Base-by-base conservation (phyloP, 1,284 basidiomycete species). In the Thecaphora thlaspeos region DNA sequence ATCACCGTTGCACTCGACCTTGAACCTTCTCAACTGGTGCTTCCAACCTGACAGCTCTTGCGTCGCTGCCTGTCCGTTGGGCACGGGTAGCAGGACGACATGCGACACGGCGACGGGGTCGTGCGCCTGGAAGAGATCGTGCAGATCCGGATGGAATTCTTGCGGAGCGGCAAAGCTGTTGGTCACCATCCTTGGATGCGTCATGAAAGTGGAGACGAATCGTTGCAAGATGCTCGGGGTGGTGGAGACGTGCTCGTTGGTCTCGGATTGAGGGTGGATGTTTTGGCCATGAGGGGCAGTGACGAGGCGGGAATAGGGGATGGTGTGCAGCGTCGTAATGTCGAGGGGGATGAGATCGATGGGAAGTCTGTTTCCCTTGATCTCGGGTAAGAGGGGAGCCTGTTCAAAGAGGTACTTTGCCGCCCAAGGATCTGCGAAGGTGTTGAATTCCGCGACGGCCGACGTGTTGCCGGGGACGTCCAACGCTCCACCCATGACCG, bases 401-500 rank as follows among this genome's bases (percentile, higher is more conserved):
- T 65, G 57, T 28, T 75, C 72, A 24, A 76, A 51, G 14, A 76
- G 63, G 10, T 70, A 57, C 28, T 54, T 55, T 10, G 88, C 89
- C 1, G 92, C 90, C 71, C 83, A 90, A 2, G 93, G 91, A 73
- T 96, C 93, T 3, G 92, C 91, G 65, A 88, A 95, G 74, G 89
- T 91, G 80, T 96, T 96, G 83, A 83, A 96, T 85, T 91, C 71
- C 11, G 60, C 55, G 11, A 47, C 48, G 2, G 73, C 66, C 15
- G 83, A 86, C 0, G 88, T 90, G 74, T 97, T 97, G 2, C 93
- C 93, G 0, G 92, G 91, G 18, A 90, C 89, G 65, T 96, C 91
- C 26, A 97, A 79, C 1, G 90, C 87, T n/a, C 92, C 93, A n/a
- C 93, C 94, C 92, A 97, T 97, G 75, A 87, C 87, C 18, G 93